Conservation (phyloP, 1,139 yeast species). For the Magnusiomyces tetraspermus region DNA sequence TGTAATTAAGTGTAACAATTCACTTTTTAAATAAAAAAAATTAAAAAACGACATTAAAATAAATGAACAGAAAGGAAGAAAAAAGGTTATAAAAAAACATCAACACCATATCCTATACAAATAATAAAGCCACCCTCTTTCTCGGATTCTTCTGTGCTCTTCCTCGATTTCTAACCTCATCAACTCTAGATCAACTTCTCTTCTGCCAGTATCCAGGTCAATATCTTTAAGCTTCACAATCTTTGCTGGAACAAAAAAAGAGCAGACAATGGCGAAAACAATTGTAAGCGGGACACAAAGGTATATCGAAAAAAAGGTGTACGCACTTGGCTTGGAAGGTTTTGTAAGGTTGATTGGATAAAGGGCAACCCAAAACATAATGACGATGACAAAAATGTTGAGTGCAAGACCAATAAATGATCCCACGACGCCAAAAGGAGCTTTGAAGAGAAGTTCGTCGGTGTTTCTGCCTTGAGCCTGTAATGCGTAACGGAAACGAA, state of each 20-base stretch:
- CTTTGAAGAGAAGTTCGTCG: constrained; percentile 56
- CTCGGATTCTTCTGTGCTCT: constrained; percentile 34
- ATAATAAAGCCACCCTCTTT: constrained; percentile 32
- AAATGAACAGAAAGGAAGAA: neutral
- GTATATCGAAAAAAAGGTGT: constrained; percentile 40
- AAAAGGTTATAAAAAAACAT: constrained; percentile 6
- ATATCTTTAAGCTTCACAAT: constrained; percentile 38
- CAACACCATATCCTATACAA: constrained; percentile 39
- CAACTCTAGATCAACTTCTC: constrained; percentile 42
- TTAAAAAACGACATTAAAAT: neutral
- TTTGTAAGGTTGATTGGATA: constrained; percentile 36
- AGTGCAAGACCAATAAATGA: constrained; percentile 54
- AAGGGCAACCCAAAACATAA: constrained; percentile 65
- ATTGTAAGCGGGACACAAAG: constrained; percentile 43
- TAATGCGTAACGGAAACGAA: constrained; percentile 54
- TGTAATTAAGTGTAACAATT: too few species aligned
- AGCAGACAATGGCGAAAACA: constrained; percentile 40
- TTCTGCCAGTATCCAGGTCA: constrained; percentile 43
- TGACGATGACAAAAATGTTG: constrained; percentile 42
- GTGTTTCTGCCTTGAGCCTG: constrained; percentile 51
- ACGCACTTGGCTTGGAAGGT: constrained; percentile 28
- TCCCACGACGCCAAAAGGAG: constrained; percentile 66
- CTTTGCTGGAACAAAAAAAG: constrained; percentile 36
- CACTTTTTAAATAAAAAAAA: neutral
- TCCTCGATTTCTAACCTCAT: constrained; percentile 42